These are phyloP conservation scores for Candida krabiensis DNA, from an alignment of 805 yeast genomes.

Conservation along the genomic window DNA sequence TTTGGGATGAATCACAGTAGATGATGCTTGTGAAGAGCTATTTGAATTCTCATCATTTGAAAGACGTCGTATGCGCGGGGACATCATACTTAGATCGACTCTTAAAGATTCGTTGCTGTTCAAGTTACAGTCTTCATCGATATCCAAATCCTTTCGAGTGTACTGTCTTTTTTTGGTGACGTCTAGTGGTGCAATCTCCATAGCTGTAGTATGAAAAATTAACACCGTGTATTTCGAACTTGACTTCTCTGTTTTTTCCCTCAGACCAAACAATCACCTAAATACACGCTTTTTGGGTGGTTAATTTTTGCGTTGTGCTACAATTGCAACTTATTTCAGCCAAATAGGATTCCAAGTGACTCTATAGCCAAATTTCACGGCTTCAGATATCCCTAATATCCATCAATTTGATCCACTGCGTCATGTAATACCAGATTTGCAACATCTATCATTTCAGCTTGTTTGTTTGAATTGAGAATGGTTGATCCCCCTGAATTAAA, in stretches of 20 bases:
- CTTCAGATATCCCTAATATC: too few species aligned
- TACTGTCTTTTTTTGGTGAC: conserved; percentile 6
- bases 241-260: too few species aligned
- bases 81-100: conserved; percentile 12
- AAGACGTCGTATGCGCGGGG: conserved; percentile 11
- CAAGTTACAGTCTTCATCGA: conserved; percentile 21
- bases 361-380: too few species aligned
- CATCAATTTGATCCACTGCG: too few species aligned
- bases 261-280: too few species aligned
- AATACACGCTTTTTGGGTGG: too few species aligned
- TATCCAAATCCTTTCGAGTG: conserved; percentile 23
- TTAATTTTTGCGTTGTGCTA: too few species aligned
- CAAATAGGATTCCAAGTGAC: too few species aligned
- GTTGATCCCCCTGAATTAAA: conserved; percentile 4
- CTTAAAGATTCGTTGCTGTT: conserved; percentile 19
- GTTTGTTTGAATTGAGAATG: conserved; percentile 6
- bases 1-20: conserved; percentile 27
- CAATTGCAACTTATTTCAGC: too few species aligned
- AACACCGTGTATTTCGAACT: too few species aligned
- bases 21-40: conserved; percentile 28
- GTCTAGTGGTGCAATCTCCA: background rate
- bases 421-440: too few species aligned
- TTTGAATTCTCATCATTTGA: conserved; percentile 18
- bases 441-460: too few species aligned
- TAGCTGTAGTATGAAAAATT: background rate